Evolutionary conservation across 2,329 filamentous ascomycete genomes (phyloP).

Genomic region (Claviceps spartinae): DNA sequence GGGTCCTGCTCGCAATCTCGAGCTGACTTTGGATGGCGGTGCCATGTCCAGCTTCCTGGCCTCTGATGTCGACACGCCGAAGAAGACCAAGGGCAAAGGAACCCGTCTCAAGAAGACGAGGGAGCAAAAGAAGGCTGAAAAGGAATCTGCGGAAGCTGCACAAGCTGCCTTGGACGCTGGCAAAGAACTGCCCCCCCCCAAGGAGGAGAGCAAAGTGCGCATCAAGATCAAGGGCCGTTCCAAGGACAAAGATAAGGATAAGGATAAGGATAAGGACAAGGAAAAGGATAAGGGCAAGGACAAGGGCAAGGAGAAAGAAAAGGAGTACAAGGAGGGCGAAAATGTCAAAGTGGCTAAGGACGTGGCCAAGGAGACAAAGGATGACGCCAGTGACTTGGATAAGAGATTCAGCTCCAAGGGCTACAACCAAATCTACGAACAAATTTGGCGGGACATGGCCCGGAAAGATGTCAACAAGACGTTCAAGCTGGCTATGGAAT

Average conservation of each 20-base stretch:
- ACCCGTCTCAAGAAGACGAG: constrained; percentile 82
- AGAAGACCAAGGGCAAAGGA: constrained; percentile 43
- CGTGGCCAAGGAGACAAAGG: constrained; percentile 38
- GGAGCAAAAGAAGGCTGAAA: constrained; percentile 69
- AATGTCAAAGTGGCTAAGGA: constrained; percentile 27
- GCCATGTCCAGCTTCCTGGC: constrained; percentile 75
- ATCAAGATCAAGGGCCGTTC: constrained; percentile 47
- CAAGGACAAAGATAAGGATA: constrained; percentile 32
- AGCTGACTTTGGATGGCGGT: constrained; percentile 72
- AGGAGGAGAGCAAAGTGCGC: constrained; percentile 46
- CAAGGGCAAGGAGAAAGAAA: constrained; percentile 23
- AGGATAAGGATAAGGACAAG: constrained; percentile 36
- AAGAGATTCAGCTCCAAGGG: constrained; percentile 73
- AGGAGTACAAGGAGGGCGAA: constrained; percentile 30
- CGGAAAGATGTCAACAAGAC: constrained; percentile 91
- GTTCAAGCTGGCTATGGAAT: constrained; percentile 74
- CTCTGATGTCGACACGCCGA: constrained; percentile 40
- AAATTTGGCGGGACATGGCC: constrained; percentile 91
- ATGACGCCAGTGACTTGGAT: constrained; percentile 40
- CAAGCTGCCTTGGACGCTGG: constrained; percentile 73
- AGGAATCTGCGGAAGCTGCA: constrained; percentile 71
- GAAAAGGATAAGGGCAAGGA: constrained; percentile 33
- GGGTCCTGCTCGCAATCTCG: constrained; percentile 56
- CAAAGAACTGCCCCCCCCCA: constrained; percentile 47
- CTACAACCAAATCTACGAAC: constrained; percentile 93